A percentile compares a stretch with the other conserved stretches of the same genome.
These are phyloP conservation scores for Choiromyces venosus DNA, from an alignment of 495 filamentous ascomycete species.

Conservation along the genomic window DNA sequence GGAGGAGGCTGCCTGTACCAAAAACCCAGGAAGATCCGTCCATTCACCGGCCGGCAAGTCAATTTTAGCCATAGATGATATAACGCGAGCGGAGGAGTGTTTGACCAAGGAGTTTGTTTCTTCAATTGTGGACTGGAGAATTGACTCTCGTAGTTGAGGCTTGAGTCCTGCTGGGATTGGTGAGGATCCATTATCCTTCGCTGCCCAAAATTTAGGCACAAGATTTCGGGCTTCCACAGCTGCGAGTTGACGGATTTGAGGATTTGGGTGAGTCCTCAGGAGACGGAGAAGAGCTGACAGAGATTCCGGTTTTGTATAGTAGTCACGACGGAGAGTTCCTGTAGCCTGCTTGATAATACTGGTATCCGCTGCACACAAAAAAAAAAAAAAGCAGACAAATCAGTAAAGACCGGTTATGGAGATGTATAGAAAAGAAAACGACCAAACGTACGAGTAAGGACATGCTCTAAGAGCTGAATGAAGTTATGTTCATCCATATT, in stretches of 20 bases:
- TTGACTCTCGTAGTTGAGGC: slow-evolving; percentile 67
- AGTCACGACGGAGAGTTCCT: slow-evolving; percentile 80
- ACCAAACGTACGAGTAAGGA: slow-evolving; percentile 62
- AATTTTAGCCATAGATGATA: slow-evolving; percentile 76
- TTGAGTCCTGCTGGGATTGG: slow-evolving; percentile 53
- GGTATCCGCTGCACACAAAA: slow-evolving; percentile 58
- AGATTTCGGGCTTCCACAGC: slow-evolving; percentile 79
- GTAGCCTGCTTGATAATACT: slow-evolving; percentile 81
- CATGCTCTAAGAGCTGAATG: slow-evolving; percentile 66
- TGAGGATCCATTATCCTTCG: slow-evolving; percentile 31
- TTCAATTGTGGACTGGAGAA: slow-evolving; percentile 73
- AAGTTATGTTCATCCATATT: slow-evolving; percentile 71
- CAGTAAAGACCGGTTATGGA: slow-evolving; percentile 3
- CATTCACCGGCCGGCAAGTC: slow-evolving; percentile 85
- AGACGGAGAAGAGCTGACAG: slow-evolving; percentile 80
- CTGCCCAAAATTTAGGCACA: slow-evolving; percentile 79
- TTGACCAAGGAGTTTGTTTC: slow-evolving; percentile 69
- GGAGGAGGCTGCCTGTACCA: slow-evolving; percentile 66
- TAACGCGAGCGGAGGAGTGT: slow-evolving; percentile 80
- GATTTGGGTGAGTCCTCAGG: slow-evolving; percentile 64
- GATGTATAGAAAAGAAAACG: slow-evolving; percentile 2
- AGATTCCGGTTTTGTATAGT: slow-evolving; percentile 77
- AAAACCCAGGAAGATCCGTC: slow-evolving; percentile 68
- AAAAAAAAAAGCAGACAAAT: slow-evolving; percentile 5
- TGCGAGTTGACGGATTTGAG: slow-evolving; percentile 75